Percentiles rank a stretch among this genome's conserved stretches.
These are phyloP conservation scores for Trichoderma sp. DNA, from an alignment of 2,329 filamentous ascomycete species.

Conservation along the genomic window DNA sequence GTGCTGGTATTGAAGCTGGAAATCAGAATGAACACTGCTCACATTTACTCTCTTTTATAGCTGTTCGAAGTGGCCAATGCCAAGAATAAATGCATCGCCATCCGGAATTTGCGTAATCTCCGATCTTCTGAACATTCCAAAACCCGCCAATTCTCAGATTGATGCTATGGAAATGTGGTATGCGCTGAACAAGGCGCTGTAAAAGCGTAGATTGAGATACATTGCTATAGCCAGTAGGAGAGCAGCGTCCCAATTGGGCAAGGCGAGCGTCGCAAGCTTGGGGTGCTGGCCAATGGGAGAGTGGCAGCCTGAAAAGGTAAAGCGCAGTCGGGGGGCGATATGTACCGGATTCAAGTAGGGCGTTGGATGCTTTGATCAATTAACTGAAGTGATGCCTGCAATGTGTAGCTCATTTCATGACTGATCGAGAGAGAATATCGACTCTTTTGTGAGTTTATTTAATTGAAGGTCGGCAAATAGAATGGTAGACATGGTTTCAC, in stretches of 20 bases:
- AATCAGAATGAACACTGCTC: neutral
- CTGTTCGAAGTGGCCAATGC: neutral
- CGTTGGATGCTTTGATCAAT: neutral
- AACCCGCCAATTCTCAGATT: neutral
- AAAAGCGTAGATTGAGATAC: neutral
- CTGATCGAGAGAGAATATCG: neutral
- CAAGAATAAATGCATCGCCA: neutral
- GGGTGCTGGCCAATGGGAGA: neutral
- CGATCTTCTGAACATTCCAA: neutral
- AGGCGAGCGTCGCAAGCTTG: neutral
- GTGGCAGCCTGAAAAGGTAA: neutral
- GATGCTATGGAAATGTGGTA: neutral
- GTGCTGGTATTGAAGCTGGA: neutral
- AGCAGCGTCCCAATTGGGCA: neutral
- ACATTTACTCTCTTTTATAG: neutral
- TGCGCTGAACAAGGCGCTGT: neutral
- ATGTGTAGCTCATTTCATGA: neutral
- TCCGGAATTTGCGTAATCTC: conserved; percentile 5
- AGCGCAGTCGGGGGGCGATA: neutral
- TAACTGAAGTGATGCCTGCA: neutral
- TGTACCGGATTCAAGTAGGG: too few species aligned
- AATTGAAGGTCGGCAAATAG: too few species aligned
- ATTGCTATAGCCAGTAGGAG: neutral
- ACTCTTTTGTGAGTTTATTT: neutral
- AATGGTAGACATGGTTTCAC: neutral